Evolutionary conservation across 148 eudicot species (phyloP).

Genomic region (Nepenthes mirabilis): DNA sequence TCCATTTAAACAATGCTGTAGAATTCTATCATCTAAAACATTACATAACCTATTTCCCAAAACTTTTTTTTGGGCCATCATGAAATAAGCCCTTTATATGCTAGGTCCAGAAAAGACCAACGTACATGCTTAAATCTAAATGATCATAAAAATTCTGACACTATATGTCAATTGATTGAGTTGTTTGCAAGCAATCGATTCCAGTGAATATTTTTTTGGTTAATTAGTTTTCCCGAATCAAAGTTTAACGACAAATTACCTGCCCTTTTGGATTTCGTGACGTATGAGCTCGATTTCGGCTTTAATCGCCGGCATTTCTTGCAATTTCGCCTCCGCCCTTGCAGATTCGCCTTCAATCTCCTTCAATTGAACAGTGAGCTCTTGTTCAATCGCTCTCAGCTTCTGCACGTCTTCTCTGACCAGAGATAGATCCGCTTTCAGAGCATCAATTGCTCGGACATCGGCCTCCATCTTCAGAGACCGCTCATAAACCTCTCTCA

Average conservation of each 20-base stretch:
- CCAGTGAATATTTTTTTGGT: too few relatives aligned
- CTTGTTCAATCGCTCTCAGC: conserved; percentile 22
- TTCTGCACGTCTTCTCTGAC: conserved; percentile 29
- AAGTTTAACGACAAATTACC: conserved; percentile 21
- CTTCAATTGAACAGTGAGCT: conserved; percentile 22
- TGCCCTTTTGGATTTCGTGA: conserved; percentile 57
- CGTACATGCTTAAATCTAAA: too few relatives aligned
- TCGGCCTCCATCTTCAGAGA: conserved; percentile 41
- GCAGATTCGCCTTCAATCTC: conserved; percentile 26
- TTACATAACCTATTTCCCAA: too few relatives aligned
- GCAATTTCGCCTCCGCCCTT: conserved; percentile 15
- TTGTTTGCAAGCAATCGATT: too few relatives aligned
- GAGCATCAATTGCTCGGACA: conserved; percentile 19
- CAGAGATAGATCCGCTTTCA: conserved; percentile 22
- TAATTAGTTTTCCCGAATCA: background rate
- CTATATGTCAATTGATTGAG: too few relatives aligned
- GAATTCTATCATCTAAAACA: too few relatives aligned
- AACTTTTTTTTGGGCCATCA: too few relatives aligned
- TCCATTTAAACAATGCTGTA: background rate
- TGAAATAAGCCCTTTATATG: too few relatives aligned
- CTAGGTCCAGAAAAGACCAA: too few relatives aligned
- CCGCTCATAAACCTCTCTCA: conserved; percentile 41
- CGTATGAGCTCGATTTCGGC: conserved; percentile 40
- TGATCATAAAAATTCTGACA: too few relatives aligned
- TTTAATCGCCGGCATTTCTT: conserved; percentile 27